Evolutionary conservation across 345 rosid genomes (phyloP).

Genomic region (Eucalyptus lansdowneana): DNA sequence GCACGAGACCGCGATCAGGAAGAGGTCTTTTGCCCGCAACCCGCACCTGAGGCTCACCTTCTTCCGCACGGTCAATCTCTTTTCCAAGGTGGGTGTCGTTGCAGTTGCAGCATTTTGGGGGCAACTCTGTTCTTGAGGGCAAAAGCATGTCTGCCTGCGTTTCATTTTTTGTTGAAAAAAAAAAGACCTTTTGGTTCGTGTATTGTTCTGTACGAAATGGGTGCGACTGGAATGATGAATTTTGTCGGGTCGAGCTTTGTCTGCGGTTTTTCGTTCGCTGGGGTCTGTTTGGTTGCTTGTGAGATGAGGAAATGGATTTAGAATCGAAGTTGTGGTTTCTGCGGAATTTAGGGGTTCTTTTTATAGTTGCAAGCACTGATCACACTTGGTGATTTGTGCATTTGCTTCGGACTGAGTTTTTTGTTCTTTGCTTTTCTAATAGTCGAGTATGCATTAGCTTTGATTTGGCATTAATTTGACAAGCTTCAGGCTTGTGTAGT

Average conservation of each 20-base stretch:
- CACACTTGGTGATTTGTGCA: neutral
- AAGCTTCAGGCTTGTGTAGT: slow-evolving; percentile 22
- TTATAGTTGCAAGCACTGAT: neutral
- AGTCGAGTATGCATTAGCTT: neutral
- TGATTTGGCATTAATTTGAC: neutral
- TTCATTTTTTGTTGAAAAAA: neutral
- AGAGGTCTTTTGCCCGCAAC: slow-evolving; percentile 7
- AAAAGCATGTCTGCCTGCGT: neutral
- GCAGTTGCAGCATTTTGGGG: neutral
- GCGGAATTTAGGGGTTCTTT: neutral
- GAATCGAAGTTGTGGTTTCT: neutral
- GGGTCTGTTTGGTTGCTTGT: neutral
- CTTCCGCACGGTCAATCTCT: slow-evolving; percentile 81
- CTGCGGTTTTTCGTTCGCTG: neutral
- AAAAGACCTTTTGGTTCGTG: neutral
- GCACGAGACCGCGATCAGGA: slow-evolving; percentile 67
- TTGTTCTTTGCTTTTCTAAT: neutral
- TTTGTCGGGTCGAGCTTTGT: neutral
- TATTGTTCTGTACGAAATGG: neutral
- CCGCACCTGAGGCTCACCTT: slow-evolving; percentile 81
- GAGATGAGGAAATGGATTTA: neutral
- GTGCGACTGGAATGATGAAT: neutral
- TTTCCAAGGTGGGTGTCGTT: slow-evolving; percentile 47
- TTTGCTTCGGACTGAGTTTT: neutral
- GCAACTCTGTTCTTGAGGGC: neutral